These are phyloP conservation scores for Allantophomopsis cytisporea DNA, from an alignment of 2,329 filamentous ascomycete species.

Conservation along the genomic window DNA sequence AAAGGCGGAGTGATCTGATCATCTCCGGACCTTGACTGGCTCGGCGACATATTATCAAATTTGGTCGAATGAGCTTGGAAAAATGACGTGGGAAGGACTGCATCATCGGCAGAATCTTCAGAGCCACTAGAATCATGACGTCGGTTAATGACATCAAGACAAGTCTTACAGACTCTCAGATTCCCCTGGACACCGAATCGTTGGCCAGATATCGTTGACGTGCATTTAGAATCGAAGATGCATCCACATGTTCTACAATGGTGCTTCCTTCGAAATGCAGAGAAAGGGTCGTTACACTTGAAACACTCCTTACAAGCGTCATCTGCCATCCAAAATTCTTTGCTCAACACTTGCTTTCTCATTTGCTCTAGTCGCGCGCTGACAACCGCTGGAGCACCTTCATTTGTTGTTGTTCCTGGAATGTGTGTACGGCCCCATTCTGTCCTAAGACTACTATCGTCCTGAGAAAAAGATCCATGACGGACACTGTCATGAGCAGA, in stretches of 20 bases:
- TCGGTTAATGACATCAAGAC: constrained; percentile 79
- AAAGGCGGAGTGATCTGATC: constrained; percentile 29
- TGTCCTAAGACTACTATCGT: constrained; percentile 20
- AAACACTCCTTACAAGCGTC: constrained; percentile 98
- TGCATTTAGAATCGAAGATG: constrained; percentile 96
- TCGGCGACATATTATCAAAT: constrained; percentile 18
- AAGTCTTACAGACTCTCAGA: constrained; percentile 84
- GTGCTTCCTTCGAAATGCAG: constrained; percentile 89
- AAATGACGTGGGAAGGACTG: constrained; percentile 45
- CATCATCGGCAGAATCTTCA: constrained; percentile 75
- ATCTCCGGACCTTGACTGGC: constrained; percentile 12
- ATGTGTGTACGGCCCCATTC: constrained; percentile 33
- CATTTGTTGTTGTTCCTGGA: constrained; percentile 40
- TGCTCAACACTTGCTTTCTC: constrained; percentile 77
- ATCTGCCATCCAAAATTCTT: constrained; percentile 98
- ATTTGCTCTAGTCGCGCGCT: constrained; percentile 55
- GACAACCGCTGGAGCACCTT: constrained; percentile 43
- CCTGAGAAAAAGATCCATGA: constrained; percentile 39
- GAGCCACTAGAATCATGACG: constrained; percentile 79
- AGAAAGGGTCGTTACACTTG: constrained; percentile 78
- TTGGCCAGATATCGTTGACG: constrained; percentile 74
- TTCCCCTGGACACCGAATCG: constrained; percentile 78
- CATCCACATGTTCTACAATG: constrained; percentile 95
- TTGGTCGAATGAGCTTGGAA: constrained; percentile 40
- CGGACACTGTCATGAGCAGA: constrained; percentile 43